Evolutionary conservation across 1,284 basidiomycete genomes (phyloP).

Genomic region (Fomitopsis pinicola): DNA sequence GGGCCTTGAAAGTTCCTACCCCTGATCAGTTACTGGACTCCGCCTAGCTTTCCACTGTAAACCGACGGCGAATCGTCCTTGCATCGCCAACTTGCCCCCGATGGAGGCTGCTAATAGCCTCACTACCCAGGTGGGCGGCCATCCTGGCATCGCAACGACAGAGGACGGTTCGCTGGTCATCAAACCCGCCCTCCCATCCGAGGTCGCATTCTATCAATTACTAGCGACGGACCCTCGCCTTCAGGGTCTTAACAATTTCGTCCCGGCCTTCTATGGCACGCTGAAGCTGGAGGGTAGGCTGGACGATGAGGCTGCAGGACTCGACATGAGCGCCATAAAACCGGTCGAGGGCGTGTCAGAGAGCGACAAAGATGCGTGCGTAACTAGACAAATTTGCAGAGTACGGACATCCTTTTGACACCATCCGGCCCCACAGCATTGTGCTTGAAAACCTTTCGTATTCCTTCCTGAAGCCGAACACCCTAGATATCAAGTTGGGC

Average conservation of each 20-base stretch:
- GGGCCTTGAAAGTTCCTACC: slow-evolving; percentile 11
- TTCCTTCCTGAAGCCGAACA: slow-evolving; percentile 75
- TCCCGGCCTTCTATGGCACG: slow-evolving; percentile 76
- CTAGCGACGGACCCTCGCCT: slow-evolving; percentile 42
- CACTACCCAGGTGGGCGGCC: slow-evolving; percentile 82
- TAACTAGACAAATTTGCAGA: not conserved
- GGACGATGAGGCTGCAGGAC: slow-evolving; percentile 23
- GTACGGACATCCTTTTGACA: not conserved
- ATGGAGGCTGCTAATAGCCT: slow-evolving; percentile 26
- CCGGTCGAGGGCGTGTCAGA: slow-evolving; percentile 24
- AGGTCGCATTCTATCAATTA: slow-evolving; percentile 79
- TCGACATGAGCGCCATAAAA: slow-evolving; percentile 18
- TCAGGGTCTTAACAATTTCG: slow-evolving; percentile 46
- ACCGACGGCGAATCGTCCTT: too few relatives aligned
- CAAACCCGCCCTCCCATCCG: slow-evolving; percentile 74
- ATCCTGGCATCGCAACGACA: slow-evolving; percentile 71
- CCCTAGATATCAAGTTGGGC: slow-evolving; percentile 92
- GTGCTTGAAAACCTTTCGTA: slow-evolving; percentile 84
- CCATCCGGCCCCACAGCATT: slow-evolving; percentile 49
- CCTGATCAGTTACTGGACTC: not conserved
- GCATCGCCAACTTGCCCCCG: not conserved
- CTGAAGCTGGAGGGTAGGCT: slow-evolving; percentile 63
- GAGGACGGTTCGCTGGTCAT: slow-evolving; percentile 80
- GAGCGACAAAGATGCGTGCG: slow-evolving; percentile 47
- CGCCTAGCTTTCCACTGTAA: too few relatives aligned